These are phyloP conservation scores for Inga oerstediana DNA, from an alignment of 306 rosid species.

Conservation along the genomic window DNA sequence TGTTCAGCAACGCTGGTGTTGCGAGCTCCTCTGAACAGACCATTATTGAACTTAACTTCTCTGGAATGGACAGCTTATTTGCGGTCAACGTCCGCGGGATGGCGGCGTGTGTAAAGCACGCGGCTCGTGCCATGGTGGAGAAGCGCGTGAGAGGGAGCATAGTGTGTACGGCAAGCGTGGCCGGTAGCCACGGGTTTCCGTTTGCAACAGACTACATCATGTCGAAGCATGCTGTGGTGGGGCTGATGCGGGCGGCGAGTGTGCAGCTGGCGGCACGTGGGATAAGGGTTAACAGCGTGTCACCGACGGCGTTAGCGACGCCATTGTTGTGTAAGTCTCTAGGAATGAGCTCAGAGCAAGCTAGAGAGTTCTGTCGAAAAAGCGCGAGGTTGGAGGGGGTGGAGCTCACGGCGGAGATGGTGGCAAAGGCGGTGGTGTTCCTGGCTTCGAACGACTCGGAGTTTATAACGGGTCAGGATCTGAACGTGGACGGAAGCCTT, in stretches of 20 bases:
- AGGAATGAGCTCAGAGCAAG: background rate
- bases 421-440: slow-evolving; percentile 54
- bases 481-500: slow-evolving; percentile 37
- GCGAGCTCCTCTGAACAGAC: slow-evolving; percentile 23
- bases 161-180: slow-evolving; percentile 49
- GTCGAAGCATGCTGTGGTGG: slow-evolving; percentile 61
- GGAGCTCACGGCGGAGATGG: slow-evolving; percentile 31
- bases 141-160: slow-evolving; percentile 51
- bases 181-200: background rate
- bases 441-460: slow-evolving; percentile 39
- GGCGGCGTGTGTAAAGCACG: slow-evolving; percentile 51
- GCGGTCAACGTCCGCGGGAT: slow-evolving; percentile 41
- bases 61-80: slow-evolving; percentile 33
- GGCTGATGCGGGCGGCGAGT: slow-evolving; percentile 50
- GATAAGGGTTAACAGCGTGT: slow-evolving; percentile 58
- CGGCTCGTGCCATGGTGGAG: slow-evolving; percentile 59
- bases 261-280: slow-evolving; percentile 48
- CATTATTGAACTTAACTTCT: slow-evolving; percentile 44
- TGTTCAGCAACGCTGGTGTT: slow-evolving; percentile 59
- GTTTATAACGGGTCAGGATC: slow-evolving; percentile 46
- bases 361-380: background rate
- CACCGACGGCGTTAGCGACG: slow-evolving; percentile 51
- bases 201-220: no score
- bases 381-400: slow-evolving; percentile 41
- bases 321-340: slow-evolving; percentile 9